These are phyloP conservation scores for Amaranthus hypochondriacus DNA, from an alignment of 148 eudicot species.

Conservation along the genomic window DNA sequence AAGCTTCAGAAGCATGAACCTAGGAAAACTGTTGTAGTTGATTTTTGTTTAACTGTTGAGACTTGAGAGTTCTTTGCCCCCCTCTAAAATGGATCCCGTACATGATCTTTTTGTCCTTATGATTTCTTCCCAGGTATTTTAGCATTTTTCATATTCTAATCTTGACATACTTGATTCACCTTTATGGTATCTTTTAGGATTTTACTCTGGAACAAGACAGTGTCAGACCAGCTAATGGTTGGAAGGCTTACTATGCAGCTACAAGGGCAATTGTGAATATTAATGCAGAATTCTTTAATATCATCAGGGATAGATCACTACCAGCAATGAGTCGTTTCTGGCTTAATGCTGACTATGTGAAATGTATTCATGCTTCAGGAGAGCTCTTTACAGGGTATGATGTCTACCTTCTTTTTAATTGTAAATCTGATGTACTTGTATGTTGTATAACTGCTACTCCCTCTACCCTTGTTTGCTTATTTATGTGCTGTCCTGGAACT, in stretches of 20 bases:
- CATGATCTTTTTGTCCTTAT: background rate
- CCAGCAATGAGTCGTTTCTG: constrained; percentile 80
- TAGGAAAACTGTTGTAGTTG: background rate
- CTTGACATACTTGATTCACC: background rate
- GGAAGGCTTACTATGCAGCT: constrained; percentile 99
- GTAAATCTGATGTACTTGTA: background rate
- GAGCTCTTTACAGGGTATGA: constrained; percentile 73
- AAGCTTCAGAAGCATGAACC: background rate
- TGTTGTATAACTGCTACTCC: background rate
- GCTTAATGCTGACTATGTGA: constrained; percentile 93
- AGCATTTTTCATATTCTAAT: background rate
- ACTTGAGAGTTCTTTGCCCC: too few relatives aligned
- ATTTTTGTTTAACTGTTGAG: background rate
- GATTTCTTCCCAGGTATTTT: background rate
- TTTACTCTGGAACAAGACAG: constrained; percentile 81
- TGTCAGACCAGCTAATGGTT: constrained; percentile 76
- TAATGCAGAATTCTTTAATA: constrained; percentile 78
- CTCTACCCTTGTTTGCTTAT: background rate
- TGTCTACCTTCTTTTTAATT: constrained; percentile 2
- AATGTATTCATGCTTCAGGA: constrained; percentile 81
- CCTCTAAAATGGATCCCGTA: too few relatives aligned
- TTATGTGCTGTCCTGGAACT: background rate
- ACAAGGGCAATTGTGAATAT: constrained; percentile 79
- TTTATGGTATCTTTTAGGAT: constrained; percentile 49
- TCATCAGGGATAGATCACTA: constrained; percentile 73